Evolutionary conservation across 257 asterid species (phyloP).

Genomic region (Solanum chiquidenum): DNA sequence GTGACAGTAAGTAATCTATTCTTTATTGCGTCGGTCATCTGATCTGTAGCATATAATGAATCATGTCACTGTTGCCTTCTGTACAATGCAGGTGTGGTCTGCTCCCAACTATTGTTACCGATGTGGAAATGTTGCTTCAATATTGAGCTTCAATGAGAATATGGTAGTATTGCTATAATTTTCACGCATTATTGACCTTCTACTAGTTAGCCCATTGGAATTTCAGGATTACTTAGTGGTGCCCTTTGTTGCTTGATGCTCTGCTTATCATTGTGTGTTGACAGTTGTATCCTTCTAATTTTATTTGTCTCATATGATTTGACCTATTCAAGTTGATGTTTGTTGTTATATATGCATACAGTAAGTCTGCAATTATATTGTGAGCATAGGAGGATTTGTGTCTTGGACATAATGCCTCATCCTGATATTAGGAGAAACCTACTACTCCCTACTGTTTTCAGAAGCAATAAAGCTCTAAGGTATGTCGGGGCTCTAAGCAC

Average conservation of each 20-base stretch:
- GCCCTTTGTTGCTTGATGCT: not conserved
- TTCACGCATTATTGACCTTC: not conserved
- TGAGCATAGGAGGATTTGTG: not conserved
- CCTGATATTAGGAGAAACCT: not conserved
- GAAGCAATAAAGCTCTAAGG: not conserved
- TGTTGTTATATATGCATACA: not conserved
- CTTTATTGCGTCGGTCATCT: not conserved
- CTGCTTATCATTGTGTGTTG: not conserved
- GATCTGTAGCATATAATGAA: not conserved
- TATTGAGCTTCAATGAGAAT: conserved; percentile 91
- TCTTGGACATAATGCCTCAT: not conserved
- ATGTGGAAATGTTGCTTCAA: conserved; percentile 96
- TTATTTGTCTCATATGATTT: not conserved
- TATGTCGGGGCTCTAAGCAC: not conserved
- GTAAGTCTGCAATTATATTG: not conserved
- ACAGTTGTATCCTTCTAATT: not conserved
- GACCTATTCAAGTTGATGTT: not conserved
- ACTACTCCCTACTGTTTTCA: not conserved
- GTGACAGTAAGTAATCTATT: conserved; percentile 72
- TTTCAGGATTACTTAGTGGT: not conserved
- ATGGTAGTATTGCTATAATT: conserved; percentile 43
- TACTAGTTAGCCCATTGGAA: too few species aligned
- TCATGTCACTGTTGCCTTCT: not conserved
- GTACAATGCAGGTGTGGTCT: conserved; percentile 83
- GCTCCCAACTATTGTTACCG: conserved; percentile 98